Evolutionary conservation across 495 filamentous ascomycete species (phyloP), one percentile per base, ranked within the genome.

Genomic region (Aspergillus hancockii): DNA sequence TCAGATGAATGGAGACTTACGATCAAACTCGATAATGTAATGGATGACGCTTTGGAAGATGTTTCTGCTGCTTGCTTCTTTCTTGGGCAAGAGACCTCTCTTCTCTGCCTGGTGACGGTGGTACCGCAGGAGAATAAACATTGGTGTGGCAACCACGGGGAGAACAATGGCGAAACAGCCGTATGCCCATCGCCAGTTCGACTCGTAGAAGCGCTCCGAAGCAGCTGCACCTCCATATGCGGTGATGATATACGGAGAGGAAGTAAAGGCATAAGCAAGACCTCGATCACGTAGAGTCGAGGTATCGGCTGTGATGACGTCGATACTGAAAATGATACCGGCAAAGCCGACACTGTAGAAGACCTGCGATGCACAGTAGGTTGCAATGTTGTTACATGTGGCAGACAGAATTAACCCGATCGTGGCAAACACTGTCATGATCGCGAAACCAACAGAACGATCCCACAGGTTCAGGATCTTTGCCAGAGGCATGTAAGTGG

Each of bases 381-480:
- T 76, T 28, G 76, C 60, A 28, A 83, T 70, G 53, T 75, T 74
- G 30, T 78, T 67, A 60, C 76, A 82, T 7, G 69, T 70, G n/a
- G 81, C 81, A 69, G 83, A 79, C 57, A 83, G 62, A 40, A 83
- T 74, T 59, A 83, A 46, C 8, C 75, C 73, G 3, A 81, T 31
- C 0, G 72, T 78, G 2, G 71, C 65, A 41, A 77, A 67, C 10
- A 61, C 19, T 0, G 71, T 54, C 74, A 77, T 75, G 55, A 79
- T 45, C 13, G 69, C 72, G 63, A 88, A 90, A 34, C 79, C 79
- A 52, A 81, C 68, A 62, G 83, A 63, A 67, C 85, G 67, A 55
- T 87, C 88, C 77, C 81, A 90, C 25, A 87, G 72, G 63, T 91
- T 86, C 64, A 90, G 76, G 41, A 88, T 75, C 70, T 90, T 89